Conservation (phyloP, 2,329 filamentous ascomycete species). For the Stagonosporopsis tanaceti region DNA sequence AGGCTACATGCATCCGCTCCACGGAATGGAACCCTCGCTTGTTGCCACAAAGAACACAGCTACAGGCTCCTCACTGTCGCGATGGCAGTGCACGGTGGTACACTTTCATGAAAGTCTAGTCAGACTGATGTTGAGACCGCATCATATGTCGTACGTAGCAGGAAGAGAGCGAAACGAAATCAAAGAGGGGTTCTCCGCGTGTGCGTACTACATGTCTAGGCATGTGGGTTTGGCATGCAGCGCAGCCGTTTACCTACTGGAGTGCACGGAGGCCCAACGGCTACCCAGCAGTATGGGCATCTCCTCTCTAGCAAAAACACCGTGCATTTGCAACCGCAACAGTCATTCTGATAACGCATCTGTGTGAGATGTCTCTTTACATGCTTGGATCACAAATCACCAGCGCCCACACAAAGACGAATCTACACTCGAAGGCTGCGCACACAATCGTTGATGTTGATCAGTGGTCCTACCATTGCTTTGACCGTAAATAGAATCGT, state of each 20-base stretch:
- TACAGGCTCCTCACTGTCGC: too few species aligned
- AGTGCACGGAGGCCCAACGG: neutral
- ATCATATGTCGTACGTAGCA: neutral
- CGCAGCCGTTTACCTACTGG: neutral
- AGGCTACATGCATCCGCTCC: neutral
- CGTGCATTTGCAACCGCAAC: neutral
- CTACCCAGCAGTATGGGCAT: neutral
- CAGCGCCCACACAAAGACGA: neutral
- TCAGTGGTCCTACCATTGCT: neutral
- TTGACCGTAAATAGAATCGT: neutral
- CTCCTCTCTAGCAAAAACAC: neutral
- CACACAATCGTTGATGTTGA: neutral
- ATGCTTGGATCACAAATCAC: too few species aligned
- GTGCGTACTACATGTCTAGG: neutral
- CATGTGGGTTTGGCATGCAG: neutral
- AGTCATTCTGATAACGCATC: too few species aligned
- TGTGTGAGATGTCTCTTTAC: neutral
- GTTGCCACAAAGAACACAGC: neutral
- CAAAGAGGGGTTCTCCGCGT: neutral
- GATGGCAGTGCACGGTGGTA: neutral
- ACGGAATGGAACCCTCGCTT: neutral
- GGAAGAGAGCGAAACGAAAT: neutral
- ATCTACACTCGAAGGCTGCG: neutral
- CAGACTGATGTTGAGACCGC: neutral
- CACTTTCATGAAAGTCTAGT: too few species aligned